Base-by-base conservation (phyloP, 2,329 filamentous ascomycete genomes). In the Cordyceps sp. region DNA sequence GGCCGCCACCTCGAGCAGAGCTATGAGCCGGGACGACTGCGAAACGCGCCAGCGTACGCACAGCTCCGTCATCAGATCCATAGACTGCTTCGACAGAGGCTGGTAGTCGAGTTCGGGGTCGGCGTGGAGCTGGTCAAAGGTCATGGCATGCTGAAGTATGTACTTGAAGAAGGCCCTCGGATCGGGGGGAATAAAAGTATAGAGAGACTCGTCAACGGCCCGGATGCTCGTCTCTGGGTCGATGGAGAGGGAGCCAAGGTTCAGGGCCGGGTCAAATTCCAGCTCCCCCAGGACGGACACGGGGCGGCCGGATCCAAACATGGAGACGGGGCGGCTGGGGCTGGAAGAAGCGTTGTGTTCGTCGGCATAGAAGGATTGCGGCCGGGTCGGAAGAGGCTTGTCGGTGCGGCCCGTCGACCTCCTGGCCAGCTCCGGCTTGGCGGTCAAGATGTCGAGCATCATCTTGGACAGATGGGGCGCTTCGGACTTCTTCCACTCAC, bases 401-500 rank as follows among this genome's bases (percentile, higher is more conserved):
- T 73, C 69, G 16, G 64, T 58, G 20, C 62, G 59, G 13, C 62
- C 64, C 2, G 76, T 69, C 4, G 79, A 76, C 39, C 69, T 78
- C 49, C 85, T 92, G 31, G 84, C 78, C 32, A 96, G 63, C 41
- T 88, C 80, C 4, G 86, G 88, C 43, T 82, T 84, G 6, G 79
- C 79, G 37, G 81, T 84, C 26, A 96, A 62, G 39, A 98, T 83
- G 24, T 86, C 81, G 44, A 93, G 66, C 66, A 98, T 90, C 73
- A 96, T 85, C 43, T 90, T 81, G 6, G 85, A 90, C 26, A 98
- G 61, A 43, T 93, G 83, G 10, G 80, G 78, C 4, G 71, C 70
- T 52, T 98, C 90, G n/a, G 75, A 71, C 49, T 82, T 88, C 53
- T 85, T 92, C 90, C 90, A 98, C 27, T 73, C 64, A 40, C 86